Evolutionary conservation across 2,329 filamentous ascomycete genomes (phyloP).

Genomic region (Tolypocladium cylindrosporum): DNA sequence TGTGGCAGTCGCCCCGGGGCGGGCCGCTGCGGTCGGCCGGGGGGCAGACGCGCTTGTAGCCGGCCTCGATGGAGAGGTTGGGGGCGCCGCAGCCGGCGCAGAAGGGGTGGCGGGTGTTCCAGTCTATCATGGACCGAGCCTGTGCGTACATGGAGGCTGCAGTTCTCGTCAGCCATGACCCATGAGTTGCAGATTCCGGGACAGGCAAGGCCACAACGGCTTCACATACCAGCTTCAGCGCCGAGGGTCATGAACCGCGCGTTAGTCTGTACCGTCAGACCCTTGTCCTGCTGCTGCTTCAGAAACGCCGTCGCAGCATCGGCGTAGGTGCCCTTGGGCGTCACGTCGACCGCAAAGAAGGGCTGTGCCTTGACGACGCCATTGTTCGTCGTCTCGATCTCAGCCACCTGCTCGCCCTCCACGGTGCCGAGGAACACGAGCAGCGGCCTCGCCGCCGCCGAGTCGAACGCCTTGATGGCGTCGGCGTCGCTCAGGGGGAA

Average conservation of each 20-base stretch:
- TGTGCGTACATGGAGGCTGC: constrained; percentile 84
- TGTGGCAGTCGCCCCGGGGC: constrained; percentile 63
- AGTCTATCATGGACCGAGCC: constrained; percentile 79
- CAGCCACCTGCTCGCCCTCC: constrained; percentile 32
- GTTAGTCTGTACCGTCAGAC: constrained; percentile 56
- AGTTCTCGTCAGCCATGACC: too few species aligned
- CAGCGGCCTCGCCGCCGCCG: constrained; percentile 53
- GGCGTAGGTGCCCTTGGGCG: constrained; percentile 54
- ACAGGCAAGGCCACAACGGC: background rate
- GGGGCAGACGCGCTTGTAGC: constrained; percentile 73
- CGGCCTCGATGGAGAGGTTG: constrained; percentile 69
- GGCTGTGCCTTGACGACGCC: constrained; percentile 69
- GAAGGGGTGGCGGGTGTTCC: constrained; percentile 88
- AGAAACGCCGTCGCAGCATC: constrained; percentile 47
- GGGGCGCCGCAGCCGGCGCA: constrained; percentile 80
- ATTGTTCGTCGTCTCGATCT: constrained; percentile 29
- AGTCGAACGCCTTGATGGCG: constrained; percentile 64
- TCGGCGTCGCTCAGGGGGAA: constrained; percentile 67
- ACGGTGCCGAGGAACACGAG: constrained; percentile 81
- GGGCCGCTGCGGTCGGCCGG: constrained; percentile 50
- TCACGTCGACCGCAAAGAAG: constrained; percentile 85
- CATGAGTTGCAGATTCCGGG: background rate
- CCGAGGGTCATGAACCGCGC: constrained; percentile 51
- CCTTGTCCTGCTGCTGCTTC: constrained; percentile 37
- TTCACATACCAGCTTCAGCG: constrained; percentile 46